phyloP scores from a whole-genome alignment of 1,139 yeast species.

The Saccharomyces hybrid region DNA sequence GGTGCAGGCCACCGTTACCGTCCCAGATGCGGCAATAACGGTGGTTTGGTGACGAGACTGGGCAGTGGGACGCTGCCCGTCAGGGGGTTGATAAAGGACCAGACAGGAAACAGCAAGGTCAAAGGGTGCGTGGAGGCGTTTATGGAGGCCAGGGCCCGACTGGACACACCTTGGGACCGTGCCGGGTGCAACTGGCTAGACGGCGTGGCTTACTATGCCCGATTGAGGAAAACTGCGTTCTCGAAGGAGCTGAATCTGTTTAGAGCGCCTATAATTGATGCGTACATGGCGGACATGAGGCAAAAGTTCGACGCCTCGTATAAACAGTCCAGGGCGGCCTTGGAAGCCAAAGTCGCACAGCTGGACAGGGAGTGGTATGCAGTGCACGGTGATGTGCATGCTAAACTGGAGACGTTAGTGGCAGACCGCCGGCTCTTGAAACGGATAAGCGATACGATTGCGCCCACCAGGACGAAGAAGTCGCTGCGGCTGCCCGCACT shows the following conservation, averaged over 20 bases:
- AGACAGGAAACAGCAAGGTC: neutral
- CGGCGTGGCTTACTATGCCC: neutral
- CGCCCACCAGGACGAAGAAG: neutral
- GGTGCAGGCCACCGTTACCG: neutral
- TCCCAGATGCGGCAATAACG: neutral
- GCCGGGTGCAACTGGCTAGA: neutral
- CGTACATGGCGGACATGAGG: conserved; percentile 3
- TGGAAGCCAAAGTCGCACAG: conserved; percentile 6
- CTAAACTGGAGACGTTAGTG: neutral
- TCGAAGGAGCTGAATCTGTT: neutral
- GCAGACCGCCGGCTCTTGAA: neutral
- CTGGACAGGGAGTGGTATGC: neutral
- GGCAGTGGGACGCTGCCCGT: neutral
- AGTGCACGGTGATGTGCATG: neutral
- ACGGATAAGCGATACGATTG: neutral
- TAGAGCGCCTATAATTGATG: conserved; percentile 18
- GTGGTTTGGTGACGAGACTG: neutral
- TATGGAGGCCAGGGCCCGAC: neutral
- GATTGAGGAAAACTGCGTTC: neutral
- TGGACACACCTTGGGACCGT: neutral
- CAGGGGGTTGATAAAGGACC: neutral
- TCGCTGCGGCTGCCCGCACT: neutral
- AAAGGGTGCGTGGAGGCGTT: neutral
- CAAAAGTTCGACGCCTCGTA: conserved; percentile 3
- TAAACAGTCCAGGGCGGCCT: conserved; percentile 13